Percentiles rank a stretch among this genome's conserved stretches.
These are phyloP conservation scores for Daldinia sp. DNA, from an alignment of 2,329 filamentous ascomycete genomes.

Conservation along the genomic window DNA sequence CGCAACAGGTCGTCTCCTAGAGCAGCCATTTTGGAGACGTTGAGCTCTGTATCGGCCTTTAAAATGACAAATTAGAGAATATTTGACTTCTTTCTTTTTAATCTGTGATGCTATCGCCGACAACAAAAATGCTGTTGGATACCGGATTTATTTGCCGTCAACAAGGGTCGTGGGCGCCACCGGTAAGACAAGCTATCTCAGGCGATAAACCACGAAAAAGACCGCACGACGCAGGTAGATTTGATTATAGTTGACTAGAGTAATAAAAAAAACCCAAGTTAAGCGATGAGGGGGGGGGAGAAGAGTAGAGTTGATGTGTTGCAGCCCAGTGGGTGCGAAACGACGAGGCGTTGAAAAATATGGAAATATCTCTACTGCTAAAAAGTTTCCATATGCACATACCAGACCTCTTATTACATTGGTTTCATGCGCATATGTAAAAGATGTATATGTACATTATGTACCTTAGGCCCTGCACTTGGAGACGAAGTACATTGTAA, in stretches of 20 bases:
- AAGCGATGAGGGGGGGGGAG: slow-evolving; percentile 2
- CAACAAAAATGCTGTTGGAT: slow-evolving; percentile 11
- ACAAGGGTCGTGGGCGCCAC: slow-evolving; percentile 22
- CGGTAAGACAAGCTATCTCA: slow-evolving; percentile 16
- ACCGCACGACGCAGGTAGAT: slow-evolving; percentile 5
- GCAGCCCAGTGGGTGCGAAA: slow-evolving; percentile 33
- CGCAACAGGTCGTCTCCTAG: slow-evolving; percentile 94
- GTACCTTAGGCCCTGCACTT: slow-evolving; percentile 18
- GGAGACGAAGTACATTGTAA: background rate
- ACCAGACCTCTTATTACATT: slow-evolving; percentile 34
- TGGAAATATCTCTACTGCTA: slow-evolving; percentile 35
- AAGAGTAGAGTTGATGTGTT: slow-evolving; percentile 27
- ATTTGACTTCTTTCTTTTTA: background rate
- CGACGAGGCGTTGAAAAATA: slow-evolving; percentile 30
- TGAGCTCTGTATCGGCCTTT: slow-evolving; percentile 12
- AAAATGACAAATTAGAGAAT: slow-evolving; percentile 9
- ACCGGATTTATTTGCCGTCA: slow-evolving; percentile 19
- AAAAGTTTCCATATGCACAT: slow-evolving; percentile 27
- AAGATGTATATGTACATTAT: slow-evolving; percentile 11
- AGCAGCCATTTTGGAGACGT: slow-evolving; percentile 74
- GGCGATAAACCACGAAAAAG: slow-evolving; percentile 7
- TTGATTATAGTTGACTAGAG: background rate
- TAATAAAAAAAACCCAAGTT: slow-evolving; percentile 14
- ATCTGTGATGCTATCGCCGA: slow-evolving; percentile 8
- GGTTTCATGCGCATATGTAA: slow-evolving; percentile 26